Evolutionary conservation across 1,284 basidiomycete species (phyloP), one percentile per base, ranked within the genome.

Genomic region (Cutaneotrichosporon sp.): DNA sequence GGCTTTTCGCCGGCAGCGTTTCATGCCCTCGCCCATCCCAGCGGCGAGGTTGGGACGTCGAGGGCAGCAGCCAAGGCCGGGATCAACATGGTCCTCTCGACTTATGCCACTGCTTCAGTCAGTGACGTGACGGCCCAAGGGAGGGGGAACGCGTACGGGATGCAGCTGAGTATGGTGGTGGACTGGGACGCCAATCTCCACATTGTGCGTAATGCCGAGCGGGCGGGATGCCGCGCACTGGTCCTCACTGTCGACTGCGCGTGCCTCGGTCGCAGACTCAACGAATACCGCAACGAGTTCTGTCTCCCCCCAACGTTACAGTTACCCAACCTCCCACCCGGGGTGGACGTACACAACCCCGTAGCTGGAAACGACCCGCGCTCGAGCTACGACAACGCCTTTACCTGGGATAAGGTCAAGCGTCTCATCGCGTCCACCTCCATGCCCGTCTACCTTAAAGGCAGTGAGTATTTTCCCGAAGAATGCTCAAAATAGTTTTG

Each of bases 1-100:
- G 75, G 74, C 9, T 67, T 77, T 42, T 68, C 72, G 2, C 76
- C 75, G 1, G 67, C 75, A 1, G 76, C 73, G 1, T 66, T 74
- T 56, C 74, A 76, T 34, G 51, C 58, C n/a, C 46, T 77, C 16
- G 76, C 75, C 2, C 75, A 77, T 56, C 63, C 57, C 18, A 69
- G 70, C 34, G 73, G 67, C 16, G 75, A 77, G 65, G 40, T 68
- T 4, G 74, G 60, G 1, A 73, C 73, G 5, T 69, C 70, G 7
- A 58, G 67, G 14, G 75, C 73, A 4, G 73, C 73, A 7, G 67
- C 68, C 14, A 67, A 66, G 42, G 58, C 63, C 8, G 66, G 67
- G 11, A 61, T 70, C 18, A 60, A 64, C 38, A 75, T 76, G 75
- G 62, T 64, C 18, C 64, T 77, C 8, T 75, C 73, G 2, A 67